phyloP scores from a whole-genome alignment of 2,329 filamentous ascomycete genomes.

The Colletotrichum sp. region DNA sequence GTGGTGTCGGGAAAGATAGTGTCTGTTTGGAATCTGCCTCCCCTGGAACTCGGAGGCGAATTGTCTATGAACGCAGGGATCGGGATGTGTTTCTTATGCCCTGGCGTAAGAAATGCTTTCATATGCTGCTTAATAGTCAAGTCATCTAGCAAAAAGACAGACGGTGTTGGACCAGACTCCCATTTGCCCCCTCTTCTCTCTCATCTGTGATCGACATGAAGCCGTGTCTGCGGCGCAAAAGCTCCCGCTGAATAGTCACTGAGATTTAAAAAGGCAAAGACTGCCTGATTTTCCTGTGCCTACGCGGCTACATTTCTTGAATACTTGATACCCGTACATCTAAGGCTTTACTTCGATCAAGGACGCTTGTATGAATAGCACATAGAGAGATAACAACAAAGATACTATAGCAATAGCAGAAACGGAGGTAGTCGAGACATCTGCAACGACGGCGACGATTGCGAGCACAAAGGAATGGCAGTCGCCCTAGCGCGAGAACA shows the following conservation, averaged over 20 bases:
- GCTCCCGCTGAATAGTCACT: background rate
- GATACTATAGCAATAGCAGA: background rate
- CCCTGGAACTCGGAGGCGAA: background rate
- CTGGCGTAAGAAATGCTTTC: background rate
- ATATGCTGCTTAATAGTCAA: background rate
- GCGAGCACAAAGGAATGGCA: fast-evolving
- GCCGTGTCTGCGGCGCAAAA: background rate
- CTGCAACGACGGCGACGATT: background rate
- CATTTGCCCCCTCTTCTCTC: background rate
- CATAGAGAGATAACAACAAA: too few species aligned
- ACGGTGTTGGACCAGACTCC: background rate
- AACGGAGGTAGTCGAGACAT: fast-evolving
- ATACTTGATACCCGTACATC: background rate
- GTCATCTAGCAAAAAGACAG: background rate
- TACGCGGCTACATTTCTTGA: background rate
- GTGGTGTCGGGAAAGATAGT: background rate
- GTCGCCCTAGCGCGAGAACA: too few species aligned
- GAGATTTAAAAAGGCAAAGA: background rate
- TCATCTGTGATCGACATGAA: background rate
- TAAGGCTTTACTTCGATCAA: background rate
- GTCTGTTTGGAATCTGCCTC: background rate
- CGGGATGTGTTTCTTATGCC: background rate
- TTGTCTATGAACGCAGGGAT: background rate
- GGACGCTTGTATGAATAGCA: background rate
- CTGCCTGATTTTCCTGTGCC: fast-evolving